A percentile compares a stretch with the other conserved stretches of the same genome.
phyloP scores from a whole-genome alignment of 768 basidiomycete genomes.

The Phanerochaete carnosa region DNA sequence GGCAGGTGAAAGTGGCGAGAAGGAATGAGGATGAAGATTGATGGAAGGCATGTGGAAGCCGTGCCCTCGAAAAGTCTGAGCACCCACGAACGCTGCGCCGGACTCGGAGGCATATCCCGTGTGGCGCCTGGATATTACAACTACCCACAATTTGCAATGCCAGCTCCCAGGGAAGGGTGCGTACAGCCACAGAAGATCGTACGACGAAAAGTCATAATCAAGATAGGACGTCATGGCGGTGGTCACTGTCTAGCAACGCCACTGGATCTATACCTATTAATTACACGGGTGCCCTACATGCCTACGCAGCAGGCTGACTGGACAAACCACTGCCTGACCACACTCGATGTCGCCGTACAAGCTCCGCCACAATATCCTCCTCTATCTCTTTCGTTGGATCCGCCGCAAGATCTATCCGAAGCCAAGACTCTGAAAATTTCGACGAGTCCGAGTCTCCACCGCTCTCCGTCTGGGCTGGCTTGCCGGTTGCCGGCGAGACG shows the following conservation, averaged over 20 bases:
- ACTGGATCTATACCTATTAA: too few species aligned
- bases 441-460: constrained; percentile 19
- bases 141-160: not conserved
- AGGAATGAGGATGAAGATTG: not conserved
- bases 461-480: constrained; percentile 11
- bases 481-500: constrained; percentile 51
- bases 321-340: constrained; percentile 50
- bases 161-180: too few species aligned
- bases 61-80: not conserved
- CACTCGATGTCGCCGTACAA: constrained; percentile 66
- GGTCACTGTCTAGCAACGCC: not conserved
- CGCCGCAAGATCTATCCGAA: constrained; percentile 47
- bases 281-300: not conserved
- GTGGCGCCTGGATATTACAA: not conserved
- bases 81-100: not conserved
- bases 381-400: constrained; percentile 75
- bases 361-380: constrained; percentile 78
- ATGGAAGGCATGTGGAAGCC: not conserved
- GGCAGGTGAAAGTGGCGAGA: not conserved
- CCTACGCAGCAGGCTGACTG: not conserved
- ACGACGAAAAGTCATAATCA: too few species aligned
- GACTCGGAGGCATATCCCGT: not conserved
- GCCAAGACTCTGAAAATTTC: constrained; percentile 55
- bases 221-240: too few species aligned
- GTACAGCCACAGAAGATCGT: too few species aligned